Conservation (phyloP, 768 basidiomycete genomes). For the Tulasnella sp. region DNA sequence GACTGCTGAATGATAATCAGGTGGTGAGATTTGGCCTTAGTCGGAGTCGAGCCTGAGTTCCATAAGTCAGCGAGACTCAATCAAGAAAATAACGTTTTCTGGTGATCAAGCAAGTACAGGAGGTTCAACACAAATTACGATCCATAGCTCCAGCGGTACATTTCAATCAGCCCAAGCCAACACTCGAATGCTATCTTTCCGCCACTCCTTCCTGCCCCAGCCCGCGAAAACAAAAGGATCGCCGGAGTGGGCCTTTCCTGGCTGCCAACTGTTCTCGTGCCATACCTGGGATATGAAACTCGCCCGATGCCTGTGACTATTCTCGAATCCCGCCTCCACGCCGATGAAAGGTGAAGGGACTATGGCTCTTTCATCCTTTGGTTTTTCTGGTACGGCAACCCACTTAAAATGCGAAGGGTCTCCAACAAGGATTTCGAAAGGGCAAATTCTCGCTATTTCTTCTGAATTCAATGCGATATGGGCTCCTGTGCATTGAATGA, state of each 20-base stretch:
- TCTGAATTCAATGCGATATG: background rate
- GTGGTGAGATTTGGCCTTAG: too few relatives aligned
- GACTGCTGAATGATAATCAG: too few relatives aligned
- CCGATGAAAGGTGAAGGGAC: background rate
- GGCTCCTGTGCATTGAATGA: background rate
- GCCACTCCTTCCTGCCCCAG: background rate
- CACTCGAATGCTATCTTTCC: background rate
- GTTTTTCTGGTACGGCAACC: background rate
- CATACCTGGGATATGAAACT: background rate
- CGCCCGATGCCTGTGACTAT: background rate
- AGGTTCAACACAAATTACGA: too few relatives aligned
- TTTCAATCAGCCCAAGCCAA: background rate
- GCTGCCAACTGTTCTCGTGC: background rate
- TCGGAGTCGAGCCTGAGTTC: too few relatives aligned
- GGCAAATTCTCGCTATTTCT: background rate
- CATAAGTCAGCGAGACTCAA: too few relatives aligned
- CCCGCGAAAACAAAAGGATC: background rate
- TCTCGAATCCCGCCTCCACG: background rate
- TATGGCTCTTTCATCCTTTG: background rate
- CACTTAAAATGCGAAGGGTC: background rate
- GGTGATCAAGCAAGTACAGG: too few relatives aligned
- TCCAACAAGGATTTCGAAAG: background rate
- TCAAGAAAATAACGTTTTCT: background rate
- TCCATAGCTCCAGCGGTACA: background rate
- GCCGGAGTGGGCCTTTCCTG: background rate